Evolutionary conservation across 2,329 filamentous ascomycete genomes (phyloP), one percentile per base, ranked within the genome.

Genomic region (Beauveria sp.): DNA sequence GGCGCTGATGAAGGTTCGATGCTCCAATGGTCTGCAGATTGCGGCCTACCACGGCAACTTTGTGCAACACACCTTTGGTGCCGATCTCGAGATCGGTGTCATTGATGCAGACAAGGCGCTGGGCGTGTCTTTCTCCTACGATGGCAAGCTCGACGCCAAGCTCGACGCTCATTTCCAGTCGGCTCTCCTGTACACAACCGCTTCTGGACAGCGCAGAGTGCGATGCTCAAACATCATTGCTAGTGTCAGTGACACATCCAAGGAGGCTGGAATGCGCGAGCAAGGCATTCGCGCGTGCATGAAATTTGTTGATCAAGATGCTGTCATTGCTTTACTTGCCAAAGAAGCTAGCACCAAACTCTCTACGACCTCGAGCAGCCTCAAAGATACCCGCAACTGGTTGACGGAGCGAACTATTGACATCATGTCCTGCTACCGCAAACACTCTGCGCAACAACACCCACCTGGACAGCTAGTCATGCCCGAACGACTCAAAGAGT

Each of bases 121-220:
- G 66, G 90, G 88, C 3, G 90, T 98, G 12, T 88, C 91, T 54
- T 99, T 99, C 73, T 90, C 85, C 68, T 96, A 99, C 73, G 95
- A 99, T 71, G 95, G 95, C 63, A 98, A 98, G 76, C 84, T 99
- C n/a, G 95, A 99, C 74, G 81, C 91, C 5, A 97, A 97, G 75
- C 82, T 98, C 24, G 95, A 99, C 74, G 93, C 93, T 8, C 95
- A 99, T 76, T 99, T 99, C 82, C 95, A 99, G 73, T 91, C 90
- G 24, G 95, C 95, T 2, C 79, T 99, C 3, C 83, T 99, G 2
- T 99, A 99, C 76, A 99, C 95, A 1, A 96, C 93, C 5, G 90
- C 92, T 4, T 87, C 84, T 56, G 95, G 95, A 4, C 87, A 99
- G 75, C 87, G 95, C 54, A 84, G 95, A 59, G 95, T 99, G 54